phyloP scores from a whole-genome alignment of 2,329 filamentous ascomycete species.

The Atkinsonella hypoxylon region DNA sequence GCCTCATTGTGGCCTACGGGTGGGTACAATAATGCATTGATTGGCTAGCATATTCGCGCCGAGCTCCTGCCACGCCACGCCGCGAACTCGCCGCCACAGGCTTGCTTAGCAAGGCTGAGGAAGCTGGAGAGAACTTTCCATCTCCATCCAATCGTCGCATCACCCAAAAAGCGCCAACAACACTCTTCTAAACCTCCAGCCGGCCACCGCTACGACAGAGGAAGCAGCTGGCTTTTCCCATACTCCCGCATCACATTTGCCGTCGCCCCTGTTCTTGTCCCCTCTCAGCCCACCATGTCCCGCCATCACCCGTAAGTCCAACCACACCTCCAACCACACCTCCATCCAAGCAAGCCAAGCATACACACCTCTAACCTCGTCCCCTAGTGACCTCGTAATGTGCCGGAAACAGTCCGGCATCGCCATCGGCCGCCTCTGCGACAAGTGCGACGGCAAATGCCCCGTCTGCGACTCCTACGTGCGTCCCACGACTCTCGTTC shows the following conservation, averaged over 20 bases:
- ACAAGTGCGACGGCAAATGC: constrained; percentile 99
- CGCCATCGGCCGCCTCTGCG: constrained; percentile 94
- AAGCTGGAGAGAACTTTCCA: constrained; percentile 18
- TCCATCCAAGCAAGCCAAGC: background rate
- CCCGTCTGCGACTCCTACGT: constrained; percentile 99
- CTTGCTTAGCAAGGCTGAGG: constrained; percentile 38
- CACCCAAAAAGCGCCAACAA: background rate
- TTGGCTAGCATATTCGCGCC: background rate
- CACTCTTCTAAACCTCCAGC: constrained; percentile 1
- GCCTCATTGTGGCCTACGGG: background rate
- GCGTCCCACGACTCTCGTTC: constrained; percentile 88
- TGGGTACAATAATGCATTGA: background rate
- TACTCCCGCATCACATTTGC: background rate
- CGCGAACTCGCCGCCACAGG: background rate
- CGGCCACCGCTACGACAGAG: background rate
- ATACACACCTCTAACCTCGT: constrained; percentile 14
- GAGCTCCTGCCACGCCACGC: background rate
- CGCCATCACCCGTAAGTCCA: constrained; percentile 79
- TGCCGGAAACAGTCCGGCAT: constrained; percentile 98
- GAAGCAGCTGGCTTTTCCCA: background rate
- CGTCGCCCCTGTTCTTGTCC: background rate
- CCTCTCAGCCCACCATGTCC: constrained; percentile 49
- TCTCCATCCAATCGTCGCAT: background rate
- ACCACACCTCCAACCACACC: background rate
- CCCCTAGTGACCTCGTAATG: constrained; percentile 82